Evolutionary conservation across 2,329 filamentous ascomycete genomes (phyloP), one percentile per base, ranked within the genome.

Genomic region (Phaeosphaeria sp.): DNA sequence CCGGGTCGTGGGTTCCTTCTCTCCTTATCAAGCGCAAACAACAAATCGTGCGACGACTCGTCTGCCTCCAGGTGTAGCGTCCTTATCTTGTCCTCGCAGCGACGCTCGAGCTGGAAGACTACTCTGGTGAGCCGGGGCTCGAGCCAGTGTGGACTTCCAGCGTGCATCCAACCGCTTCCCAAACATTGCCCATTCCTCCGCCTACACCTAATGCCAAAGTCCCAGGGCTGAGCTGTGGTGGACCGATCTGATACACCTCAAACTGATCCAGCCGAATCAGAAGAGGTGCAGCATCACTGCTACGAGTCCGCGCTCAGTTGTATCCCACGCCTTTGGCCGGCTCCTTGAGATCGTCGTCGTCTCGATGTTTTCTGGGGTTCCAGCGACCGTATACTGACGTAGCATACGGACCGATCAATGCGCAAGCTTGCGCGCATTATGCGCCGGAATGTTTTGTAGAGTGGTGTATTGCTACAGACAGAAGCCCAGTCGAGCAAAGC

Each of bases 171-270:
- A 73, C 75, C 62, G 63, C 64, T 59, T 64, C 15, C 47, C 61
- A 49, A 54, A 42, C 57, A 60, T 54, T 59, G 45, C 51, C 54
- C 33, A 33, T 57, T 67, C 65, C 68, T 52, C 51, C 64, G 57
- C 62, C 59, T 55, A 68, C 59, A 59, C 67, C 67, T 67, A 65
- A 54, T 64, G 40, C 66, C 69, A 59, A 67, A 76, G 75, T 78
- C 73, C 75, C 66, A 78, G 74, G 74, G 75, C 71, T 66, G 66
- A 71, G 73, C 65, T 65, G 64, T 66, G n/a, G 57, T 71, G 74
- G 73, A 77, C 74, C 75, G 68, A 73, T 74, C 70, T 59, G 57
- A 59, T 59, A 64, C 50, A 39, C 49, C 49, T 55, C n/a, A 22
- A 21, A 25, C 48, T 55, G 57, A 65, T 56, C 64, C 63, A 63